phyloP scores from a whole-genome alignment of 495 filamentous ascomycete genomes.

The Trichoderma gamsii region DNA sequence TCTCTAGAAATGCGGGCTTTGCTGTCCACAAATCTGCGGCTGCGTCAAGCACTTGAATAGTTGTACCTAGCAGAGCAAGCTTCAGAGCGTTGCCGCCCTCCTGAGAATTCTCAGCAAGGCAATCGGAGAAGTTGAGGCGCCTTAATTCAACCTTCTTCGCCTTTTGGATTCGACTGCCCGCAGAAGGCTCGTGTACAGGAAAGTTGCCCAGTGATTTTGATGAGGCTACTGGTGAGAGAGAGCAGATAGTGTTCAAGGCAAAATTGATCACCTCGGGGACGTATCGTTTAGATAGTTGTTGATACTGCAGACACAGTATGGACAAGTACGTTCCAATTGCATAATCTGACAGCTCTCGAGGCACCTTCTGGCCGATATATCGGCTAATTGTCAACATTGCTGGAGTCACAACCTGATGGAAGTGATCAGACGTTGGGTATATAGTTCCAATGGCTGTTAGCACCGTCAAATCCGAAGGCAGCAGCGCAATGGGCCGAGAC shows the following conservation, averaged over 20 bases:
- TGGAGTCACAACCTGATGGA: conserved; percentile 87
- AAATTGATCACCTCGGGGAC: conserved; percentile 85
- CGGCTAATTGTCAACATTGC: conserved; percentile 73
- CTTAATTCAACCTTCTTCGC: conserved; percentile 29
- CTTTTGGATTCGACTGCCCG: conserved; percentile 46
- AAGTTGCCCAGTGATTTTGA: conserved; percentile 45
- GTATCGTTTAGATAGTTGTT: conserved; percentile 72
- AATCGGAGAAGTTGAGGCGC: conserved; percentile 49
- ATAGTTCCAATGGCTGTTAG: conserved; percentile 76
- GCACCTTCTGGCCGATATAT: conserved; percentile 73
- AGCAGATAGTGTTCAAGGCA: conserved; percentile 65
- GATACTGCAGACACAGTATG: conserved; percentile 73
- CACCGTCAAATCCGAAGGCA: conserved; percentile 68
- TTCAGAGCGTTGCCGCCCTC: conserved; percentile 43
- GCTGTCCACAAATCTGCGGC: conserved; percentile 58
- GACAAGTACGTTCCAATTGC: conserved; percentile 70
- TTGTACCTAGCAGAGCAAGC: conserved; percentile 51
- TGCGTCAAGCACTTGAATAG: conserved; percentile 49
- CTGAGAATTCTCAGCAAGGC: conserved; percentile 29
- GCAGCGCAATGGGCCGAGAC: conserved; percentile 53
- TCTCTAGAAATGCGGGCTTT: conserved; percentile 66
- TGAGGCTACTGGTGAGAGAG: conserved; percentile 52
- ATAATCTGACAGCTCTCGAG: conserved; percentile 56
- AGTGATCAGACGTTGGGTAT: conserved; percentile 94
- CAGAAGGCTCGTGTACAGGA: conserved; percentile 53